These are phyloP conservation scores for Crithidia thermophila DNA, from an alignment of 208 protist genomes.

Conservation along the genomic window DNA sequence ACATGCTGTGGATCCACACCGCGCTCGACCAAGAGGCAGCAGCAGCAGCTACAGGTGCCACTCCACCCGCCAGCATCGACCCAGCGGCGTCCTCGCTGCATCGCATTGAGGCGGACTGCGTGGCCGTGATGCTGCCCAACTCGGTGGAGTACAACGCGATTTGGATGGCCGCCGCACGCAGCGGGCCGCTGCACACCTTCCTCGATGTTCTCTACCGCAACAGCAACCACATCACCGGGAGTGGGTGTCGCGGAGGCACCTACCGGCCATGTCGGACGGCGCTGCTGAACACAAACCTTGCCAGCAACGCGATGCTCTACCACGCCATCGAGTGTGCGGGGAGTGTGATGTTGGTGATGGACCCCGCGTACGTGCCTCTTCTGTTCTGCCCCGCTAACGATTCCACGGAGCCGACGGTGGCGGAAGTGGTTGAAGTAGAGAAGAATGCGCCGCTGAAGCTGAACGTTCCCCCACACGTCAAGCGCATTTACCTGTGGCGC, in stretches of 20 bases:
- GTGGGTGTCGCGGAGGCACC: slow-evolving; percentile 1
- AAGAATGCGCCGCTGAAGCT: slow-evolving; percentile 11
- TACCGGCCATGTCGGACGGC: slow-evolving; percentile 60
- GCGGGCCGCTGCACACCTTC: slow-evolving; percentile 48
- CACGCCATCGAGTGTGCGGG: slow-evolving; percentile 45
- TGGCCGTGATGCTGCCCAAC: slow-evolving; percentile 66
- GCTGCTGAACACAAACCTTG: slow-evolving; percentile 68
- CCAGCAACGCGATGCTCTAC: slow-evolving; percentile 55
- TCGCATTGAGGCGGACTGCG: slow-evolving; percentile 25
- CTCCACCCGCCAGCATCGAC: neutral
- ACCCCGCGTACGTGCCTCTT: slow-evolving; percentile 41
- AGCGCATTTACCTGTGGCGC: slow-evolving; percentile 64
- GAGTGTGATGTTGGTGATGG: slow-evolving; percentile 41
- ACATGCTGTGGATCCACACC: slow-evolving; percentile 42
- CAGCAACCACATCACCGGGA: slow-evolving; percentile 23
- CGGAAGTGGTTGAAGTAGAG: neutral
- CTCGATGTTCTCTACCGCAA: slow-evolving; percentile 45
- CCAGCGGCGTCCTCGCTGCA: neutral
- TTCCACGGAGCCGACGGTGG: neutral
- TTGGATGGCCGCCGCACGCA: slow-evolving; percentile 44
- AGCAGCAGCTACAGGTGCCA: neutral
- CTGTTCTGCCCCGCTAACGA: slow-evolving; percentile 38
- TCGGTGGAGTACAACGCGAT: slow-evolving; percentile 61
- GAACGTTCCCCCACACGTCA: slow-evolving; percentile 44
- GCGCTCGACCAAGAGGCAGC: slow-evolving; percentile 4